These are phyloP conservation scores for Nowakowskiella sp. DNA, from an alignment of 192 early-diverging fungal species.

Conservation along the genomic window DNA sequence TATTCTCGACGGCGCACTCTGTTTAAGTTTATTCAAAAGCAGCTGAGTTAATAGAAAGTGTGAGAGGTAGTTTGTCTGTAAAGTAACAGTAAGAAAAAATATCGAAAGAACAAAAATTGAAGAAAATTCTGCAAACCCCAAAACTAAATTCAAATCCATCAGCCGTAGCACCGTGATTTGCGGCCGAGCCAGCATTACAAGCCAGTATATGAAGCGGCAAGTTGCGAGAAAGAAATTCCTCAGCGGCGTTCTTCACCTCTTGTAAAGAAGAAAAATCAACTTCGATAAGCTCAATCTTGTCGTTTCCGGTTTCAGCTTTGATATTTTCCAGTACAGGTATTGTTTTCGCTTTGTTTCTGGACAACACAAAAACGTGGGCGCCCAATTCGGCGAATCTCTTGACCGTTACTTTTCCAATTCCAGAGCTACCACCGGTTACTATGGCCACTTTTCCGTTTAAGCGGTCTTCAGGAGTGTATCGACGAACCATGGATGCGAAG, in stretches of 20 bases:
- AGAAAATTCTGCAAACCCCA: no score
- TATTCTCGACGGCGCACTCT: no score
- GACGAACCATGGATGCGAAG: no score
- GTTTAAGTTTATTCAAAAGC: not conserved
- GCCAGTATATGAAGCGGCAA: no score
- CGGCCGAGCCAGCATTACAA: not conserved
- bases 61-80: slow-evolving; percentile 16
- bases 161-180: no score
- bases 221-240: no score
- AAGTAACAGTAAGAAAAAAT: no score
- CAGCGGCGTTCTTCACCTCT: not conserved
- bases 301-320: slow-evolving; percentile 7
- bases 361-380: slow-evolving; percentile 11
- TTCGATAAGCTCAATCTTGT: slow-evolving; percentile 23
- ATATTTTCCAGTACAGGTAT: slow-evolving; percentile 21
- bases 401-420: slow-evolving; percentile 17
- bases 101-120: no score
- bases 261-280: slow-evolving; percentile 20
- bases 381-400: slow-evolving; percentile 2
- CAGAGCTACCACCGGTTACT: slow-evolving; percentile 21
- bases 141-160: no score
- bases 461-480: not conserved
- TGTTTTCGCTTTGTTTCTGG: slow-evolving; percentile 12
- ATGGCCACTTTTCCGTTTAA: no score
- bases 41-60: slow-evolving; percentile 7